phyloP scores from a whole-genome alignment of 2,329 filamentous ascomycete genomes.

The Sporothrix brasiliensis region DNA sequence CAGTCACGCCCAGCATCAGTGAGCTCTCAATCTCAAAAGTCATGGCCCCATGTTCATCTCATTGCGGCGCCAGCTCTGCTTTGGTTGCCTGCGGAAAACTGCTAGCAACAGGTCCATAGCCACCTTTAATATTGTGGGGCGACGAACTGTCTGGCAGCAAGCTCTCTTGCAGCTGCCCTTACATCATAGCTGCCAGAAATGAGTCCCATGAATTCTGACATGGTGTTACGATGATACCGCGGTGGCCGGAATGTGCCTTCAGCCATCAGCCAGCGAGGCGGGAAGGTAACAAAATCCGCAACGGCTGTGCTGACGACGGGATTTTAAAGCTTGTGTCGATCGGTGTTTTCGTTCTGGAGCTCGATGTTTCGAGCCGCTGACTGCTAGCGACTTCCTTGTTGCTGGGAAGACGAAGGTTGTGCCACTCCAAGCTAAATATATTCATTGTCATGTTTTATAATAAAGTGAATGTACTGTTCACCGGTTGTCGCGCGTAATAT shows the following conservation, averaged over 20 bases:
- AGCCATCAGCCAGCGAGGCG: conserved; percentile 69
- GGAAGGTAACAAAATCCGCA: conserved; percentile 74
- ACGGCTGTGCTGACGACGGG: conserved; percentile 63
- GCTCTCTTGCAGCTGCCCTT: conserved; percentile 57
- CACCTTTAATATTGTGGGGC: conserved; percentile 69
- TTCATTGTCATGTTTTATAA: conserved; percentile 41
- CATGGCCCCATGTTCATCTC: conserved; percentile 63
- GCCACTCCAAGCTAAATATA: too few relatives aligned
- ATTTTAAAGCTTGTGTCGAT: conserved; percentile 41
- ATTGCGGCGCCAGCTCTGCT: conserved; percentile 51
- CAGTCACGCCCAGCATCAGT: conserved; percentile 70
- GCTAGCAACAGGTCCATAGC: conserved; percentile 63
- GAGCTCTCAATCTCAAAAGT: conserved; percentile 72
- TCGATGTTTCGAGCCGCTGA: too few relatives aligned
- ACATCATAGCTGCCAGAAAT: conserved; percentile 63
- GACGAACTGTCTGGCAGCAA: conserved; percentile 62
- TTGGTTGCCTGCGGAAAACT: conserved; percentile 60
- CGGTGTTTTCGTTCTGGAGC: too few relatives aligned
- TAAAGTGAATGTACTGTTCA: conserved; percentile 55
- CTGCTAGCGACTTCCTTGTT: too few relatives aligned
- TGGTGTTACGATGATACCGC: conserved; percentile 72
- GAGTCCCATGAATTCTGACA: conserved; percentile 66
- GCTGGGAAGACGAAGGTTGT: too few relatives aligned
- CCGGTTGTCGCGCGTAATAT: too few relatives aligned
- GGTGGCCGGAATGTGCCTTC: conserved; percentile 72